These are phyloP conservation scores for Capronia coronata DNA, from an alignment of 2,329 filamentous ascomycete species.

Conservation along the genomic window DNA sequence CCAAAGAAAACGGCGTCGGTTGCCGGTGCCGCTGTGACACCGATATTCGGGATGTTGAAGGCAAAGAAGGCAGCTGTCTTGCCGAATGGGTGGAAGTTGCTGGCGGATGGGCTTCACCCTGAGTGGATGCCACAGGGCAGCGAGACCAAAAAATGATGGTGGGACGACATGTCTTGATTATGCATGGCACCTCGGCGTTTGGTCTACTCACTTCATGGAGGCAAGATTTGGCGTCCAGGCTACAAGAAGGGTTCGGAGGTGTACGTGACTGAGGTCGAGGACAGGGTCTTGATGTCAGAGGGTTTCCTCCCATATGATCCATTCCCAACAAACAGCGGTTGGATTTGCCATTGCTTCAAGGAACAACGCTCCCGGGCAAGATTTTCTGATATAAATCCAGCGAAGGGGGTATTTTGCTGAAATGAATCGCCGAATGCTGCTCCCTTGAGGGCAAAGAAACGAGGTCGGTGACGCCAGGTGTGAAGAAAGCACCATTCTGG, in stretches of 20 bases:
- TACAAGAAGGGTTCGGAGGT: neutral
- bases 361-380: neutral
- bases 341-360: neutral
- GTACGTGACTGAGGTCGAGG: slow-evolving; percentile 5
- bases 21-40: slow-evolving; percentile 96
- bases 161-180: slow-evolving; percentile 23
- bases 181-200: slow-evolving; percentile 21
- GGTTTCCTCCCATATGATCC: slow-evolving; percentile 4
- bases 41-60: slow-evolving; percentile 94
- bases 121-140: slow-evolving; percentile 15
- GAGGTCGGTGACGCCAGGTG: neutral
- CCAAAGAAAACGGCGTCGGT: slow-evolving; percentile 92
- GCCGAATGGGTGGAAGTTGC: slow-evolving; percentile 96
- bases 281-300: slow-evolving; percentile 12
- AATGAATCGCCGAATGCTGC: neutral
- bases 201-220: slow-evolving; percentile 10
- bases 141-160: slow-evolving; percentile 13
- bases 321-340: neutral
- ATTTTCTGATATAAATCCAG: neutral
- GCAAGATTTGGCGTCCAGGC: slow-evolving; percentile 9
- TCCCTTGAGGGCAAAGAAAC: neutral
- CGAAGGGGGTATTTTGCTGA: neutral
- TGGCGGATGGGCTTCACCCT: slow-evolving; percentile 75
- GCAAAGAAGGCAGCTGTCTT: slow-evolving; percentile 91
- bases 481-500: neutral